These are phyloP conservation scores for Eutrema yunnanense DNA, from an alignment of 345 rosid genomes.

Conservation along the genomic window DNA sequence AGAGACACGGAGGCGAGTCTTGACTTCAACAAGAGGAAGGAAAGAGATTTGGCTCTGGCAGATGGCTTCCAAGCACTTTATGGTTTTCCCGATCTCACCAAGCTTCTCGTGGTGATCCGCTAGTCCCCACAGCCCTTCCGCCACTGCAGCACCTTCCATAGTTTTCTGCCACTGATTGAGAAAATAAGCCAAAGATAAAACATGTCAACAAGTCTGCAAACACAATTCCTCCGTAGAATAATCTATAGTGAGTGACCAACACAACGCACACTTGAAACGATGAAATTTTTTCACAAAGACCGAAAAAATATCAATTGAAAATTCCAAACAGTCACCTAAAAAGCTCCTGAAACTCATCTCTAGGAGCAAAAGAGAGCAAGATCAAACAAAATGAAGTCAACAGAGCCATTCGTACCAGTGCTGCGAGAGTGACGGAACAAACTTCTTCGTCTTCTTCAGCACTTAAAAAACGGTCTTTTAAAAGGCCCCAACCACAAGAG, in stretches of 20 bases:
- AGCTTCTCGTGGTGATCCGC: slow-evolving; percentile 74
- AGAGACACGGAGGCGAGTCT: slow-evolving; percentile 79
- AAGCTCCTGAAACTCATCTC: background rate
- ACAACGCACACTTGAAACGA: background rate
- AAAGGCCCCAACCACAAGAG: background rate
- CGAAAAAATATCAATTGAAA: no score
- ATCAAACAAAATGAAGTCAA: background rate
- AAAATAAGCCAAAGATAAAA: background rate
- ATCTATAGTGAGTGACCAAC: no score
- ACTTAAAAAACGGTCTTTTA: background rate
- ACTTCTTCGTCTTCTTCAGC: background rate
- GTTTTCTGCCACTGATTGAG: background rate
- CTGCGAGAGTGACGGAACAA: no score
- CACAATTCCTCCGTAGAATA: no score
- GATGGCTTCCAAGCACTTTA: slow-evolving; percentile 88
- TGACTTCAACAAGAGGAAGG: slow-evolving; percentile 79
- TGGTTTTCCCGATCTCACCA: slow-evolving; percentile 65
- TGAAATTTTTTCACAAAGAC: no score
- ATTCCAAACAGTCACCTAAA: background rate
- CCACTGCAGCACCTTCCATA: slow-evolving; percentile 60
- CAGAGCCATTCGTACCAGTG: no score
- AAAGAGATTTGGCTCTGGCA: slow-evolving; percentile 71
- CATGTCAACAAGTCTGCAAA: background rate
- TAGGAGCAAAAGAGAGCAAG: background rate
- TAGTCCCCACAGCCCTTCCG: slow-evolving; percentile 91